These are phyloP conservation scores for Pezicula rhizophila DNA, from an alignment of 2,329 filamentous ascomycete genomes.

Conservation along the genomic window DNA sequence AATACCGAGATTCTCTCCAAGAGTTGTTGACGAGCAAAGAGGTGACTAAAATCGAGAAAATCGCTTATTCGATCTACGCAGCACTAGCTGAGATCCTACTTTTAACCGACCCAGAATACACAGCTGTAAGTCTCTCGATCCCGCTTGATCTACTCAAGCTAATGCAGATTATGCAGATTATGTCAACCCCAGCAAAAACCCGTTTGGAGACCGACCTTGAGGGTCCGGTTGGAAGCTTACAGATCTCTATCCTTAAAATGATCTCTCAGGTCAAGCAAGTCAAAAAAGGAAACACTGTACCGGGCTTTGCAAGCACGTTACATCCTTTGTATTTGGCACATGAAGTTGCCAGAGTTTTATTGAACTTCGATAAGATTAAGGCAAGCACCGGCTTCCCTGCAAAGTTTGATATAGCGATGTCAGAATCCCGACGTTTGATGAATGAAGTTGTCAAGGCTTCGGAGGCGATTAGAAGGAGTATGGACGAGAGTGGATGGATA, in stretches of 20 bases:
- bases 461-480: constrained; percentile 17
- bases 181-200: neutral
- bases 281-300: neutral
- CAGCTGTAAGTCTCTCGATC: no score
- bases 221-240: neutral
- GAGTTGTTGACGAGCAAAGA: no score
- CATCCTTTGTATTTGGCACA: constrained; percentile 24
- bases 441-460: constrained; percentile 15
- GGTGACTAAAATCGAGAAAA: no score
- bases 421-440: constrained; percentile 11
- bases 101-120: no score
- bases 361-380: constrained; percentile 12
- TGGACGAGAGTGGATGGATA: constrained; percentile 29
- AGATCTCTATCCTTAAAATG: neutral
- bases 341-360: constrained; percentile 16
- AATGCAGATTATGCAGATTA: no score
- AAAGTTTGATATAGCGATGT: neutral
- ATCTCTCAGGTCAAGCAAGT: neutral
- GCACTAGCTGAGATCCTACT: no score
- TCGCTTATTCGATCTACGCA: no score
- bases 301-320: constrained; percentile 16
- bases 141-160: no score
- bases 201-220: constrained; percentile 19
- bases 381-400: neutral
- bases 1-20: no score